Base-by-base conservation (phyloP, 805 yeast species). In the Candida ficus region DNA sequence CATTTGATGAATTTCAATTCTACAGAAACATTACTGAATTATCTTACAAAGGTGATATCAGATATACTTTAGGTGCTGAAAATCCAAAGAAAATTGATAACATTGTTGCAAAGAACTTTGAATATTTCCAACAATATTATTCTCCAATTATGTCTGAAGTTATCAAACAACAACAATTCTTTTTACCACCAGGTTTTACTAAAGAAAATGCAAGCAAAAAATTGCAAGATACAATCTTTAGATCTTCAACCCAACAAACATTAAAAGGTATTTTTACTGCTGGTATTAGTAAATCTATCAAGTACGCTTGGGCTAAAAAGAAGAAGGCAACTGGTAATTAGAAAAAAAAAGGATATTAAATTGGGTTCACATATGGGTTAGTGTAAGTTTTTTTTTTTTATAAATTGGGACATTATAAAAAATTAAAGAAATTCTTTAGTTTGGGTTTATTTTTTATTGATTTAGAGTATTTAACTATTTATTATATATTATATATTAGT, bases 31-130 rank as follows among this genome's bases (percentile, higher is more conserved):
- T 93, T 34, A 82, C 97, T 0, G 75, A 78, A 12, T 62, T 93
- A 14, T 86, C 96, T 17, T 93, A 93, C 57, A 64, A 79, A 60
- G 99, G 99, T 16, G 99, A 93, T 59, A 82, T 89, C 22, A 75
- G 99, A 50, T 81, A 88, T 75, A 67, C 71, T 32, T 66, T 90
- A 22, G 86, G 87, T 9, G 98, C 96, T 2, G 99, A 93, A 60
- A 86, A 93, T 58, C 96, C 97, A 5, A 71, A 80, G 52, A 93
- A 93, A 61, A 85, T 90, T 30, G 67, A 70, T 36, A 93, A 93
- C 58, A 93, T 93, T 46, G 98, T 93, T 4, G 59, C 63, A 10
- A 83, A 83, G 58, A 96, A 93, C 61, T 73, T 76, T 47, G 62
- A 65, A 16, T 72, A 76, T 46, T 93, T 93, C 64, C 73, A 80